phyloP scores from a whole-genome alignment of 352 stramenopile species.

The Phytophthora sp. region DNA sequence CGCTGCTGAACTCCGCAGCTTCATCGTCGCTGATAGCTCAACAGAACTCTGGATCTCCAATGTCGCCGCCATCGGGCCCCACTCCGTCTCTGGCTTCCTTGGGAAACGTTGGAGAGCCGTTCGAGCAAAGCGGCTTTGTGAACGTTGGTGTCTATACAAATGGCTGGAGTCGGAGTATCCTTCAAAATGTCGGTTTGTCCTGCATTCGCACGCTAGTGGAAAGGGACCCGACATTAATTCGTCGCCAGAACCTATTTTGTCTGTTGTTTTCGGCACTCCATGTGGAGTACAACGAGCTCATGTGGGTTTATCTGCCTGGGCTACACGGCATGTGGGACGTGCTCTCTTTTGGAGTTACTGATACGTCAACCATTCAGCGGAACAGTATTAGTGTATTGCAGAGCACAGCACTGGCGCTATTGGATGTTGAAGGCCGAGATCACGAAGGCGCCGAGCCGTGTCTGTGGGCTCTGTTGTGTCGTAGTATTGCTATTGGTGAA shows the following conservation, averaged over 20 bases:
- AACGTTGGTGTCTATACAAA: slow-evolving; percentile 53
- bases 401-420: slow-evolving; percentile 63
- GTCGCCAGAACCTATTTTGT: slow-evolving; percentile 63
- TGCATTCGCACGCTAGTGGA: slow-evolving; percentile 83
- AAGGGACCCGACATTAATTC: slow-evolving; percentile 72
- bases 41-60: slow-evolving; percentile 16
- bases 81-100: slow-evolving; percentile 28
- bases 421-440: slow-evolving; percentile 70
- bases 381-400: slow-evolving; percentile 54
- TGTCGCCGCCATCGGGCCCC: slow-evolving; percentile 30
- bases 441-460: slow-evolving; percentile 56
- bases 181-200: slow-evolving; percentile 76
- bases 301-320: slow-evolving; percentile 66
- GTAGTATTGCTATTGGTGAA: slow-evolving; percentile 81
- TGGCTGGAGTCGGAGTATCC: slow-evolving; percentile 60
- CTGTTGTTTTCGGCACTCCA: slow-evolving; percentile 83
- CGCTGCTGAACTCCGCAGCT: slow-evolving; percentile 30
- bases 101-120: slow-evolving; percentile 26
- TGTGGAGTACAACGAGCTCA: slow-evolving; percentile 61
- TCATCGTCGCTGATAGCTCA: slow-evolving; percentile 11
- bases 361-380: slow-evolving; percentile 30
- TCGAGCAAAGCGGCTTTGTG: slow-evolving; percentile 46
- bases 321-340: slow-evolving; percentile 79
- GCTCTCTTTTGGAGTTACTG: slow-evolving; percentile 47
- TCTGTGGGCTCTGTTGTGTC: slow-evolving; percentile 78